A percentile compares a stretch with the other conserved stretches of the same genome.
These are phyloP conservation scores for Fusarium tuaranense DNA, from an alignment of 2,329 filamentous ascomycete genomes.

Conservation along the genomic window DNA sequence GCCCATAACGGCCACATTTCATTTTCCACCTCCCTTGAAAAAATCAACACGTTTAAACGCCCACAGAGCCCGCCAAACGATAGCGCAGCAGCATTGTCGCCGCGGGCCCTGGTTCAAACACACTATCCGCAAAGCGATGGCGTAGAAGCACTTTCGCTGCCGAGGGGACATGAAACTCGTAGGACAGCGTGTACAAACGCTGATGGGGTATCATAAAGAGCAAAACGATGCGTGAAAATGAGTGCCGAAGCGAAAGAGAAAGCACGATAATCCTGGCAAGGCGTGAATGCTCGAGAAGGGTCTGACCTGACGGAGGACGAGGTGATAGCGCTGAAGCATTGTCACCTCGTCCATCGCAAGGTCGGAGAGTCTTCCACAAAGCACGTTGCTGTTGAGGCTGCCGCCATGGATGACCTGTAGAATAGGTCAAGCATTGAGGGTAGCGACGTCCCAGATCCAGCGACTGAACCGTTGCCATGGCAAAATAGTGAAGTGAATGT, in stretches of 20 bases:
- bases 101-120: slow-evolving; percentile 61
- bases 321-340: slow-evolving; percentile 67
- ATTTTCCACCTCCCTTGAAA: neutral
- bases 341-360: slow-evolving; percentile 50
- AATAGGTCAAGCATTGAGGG: neutral
- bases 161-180: slow-evolving; percentile 56
- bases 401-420: neutral
- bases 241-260: slow-evolving; percentile 34
- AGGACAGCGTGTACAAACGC: slow-evolving; percentile 59
- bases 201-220: slow-evolving; percentile 58
- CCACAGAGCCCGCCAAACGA: slow-evolving; percentile 62
- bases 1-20: neutral
- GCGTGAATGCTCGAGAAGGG: neutral
- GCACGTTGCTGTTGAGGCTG: slow-evolving; percentile 57
- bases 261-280: slow-evolving; percentile 19
- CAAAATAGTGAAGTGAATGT: slow-evolving; percentile 30
- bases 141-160: slow-evolving; percentile 68
- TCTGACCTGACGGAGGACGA: slow-evolving; percentile 10
- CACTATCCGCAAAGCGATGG: slow-evolving; percentile 65
- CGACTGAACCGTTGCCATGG: neutral
- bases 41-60: slow-evolving; percentile 49
- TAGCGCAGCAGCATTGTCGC: slow-evolving; percentile 68
- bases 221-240: slow-evolving; percentile 39
- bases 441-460: neutral
- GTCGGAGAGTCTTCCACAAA: slow-evolving; percentile 37